Evolutionary conservation across 352 stramenopile species (phyloP).

Genomic region (Phytophthora citrophthora): DNA sequence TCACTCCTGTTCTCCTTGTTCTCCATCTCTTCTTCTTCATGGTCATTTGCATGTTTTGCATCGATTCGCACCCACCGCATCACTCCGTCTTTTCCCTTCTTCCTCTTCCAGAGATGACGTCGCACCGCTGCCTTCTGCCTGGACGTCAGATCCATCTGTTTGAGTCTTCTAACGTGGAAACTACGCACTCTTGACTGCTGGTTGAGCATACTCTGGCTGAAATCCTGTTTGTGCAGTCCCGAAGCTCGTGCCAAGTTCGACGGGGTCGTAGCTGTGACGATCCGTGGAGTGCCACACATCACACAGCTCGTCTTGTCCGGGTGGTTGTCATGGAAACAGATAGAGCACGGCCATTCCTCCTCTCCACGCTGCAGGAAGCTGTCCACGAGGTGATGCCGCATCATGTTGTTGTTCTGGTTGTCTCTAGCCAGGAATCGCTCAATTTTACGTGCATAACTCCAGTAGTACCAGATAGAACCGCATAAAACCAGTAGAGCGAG

Average conservation of each 20-base stretch:
- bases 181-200: slow-evolving; percentile 83
- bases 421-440: slow-evolving; percentile 83
- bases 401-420: slow-evolving; percentile 91
- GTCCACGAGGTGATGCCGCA: slow-evolving; percentile 86
- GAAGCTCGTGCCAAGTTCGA: slow-evolving; percentile 71
- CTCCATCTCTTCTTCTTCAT: slow-evolving; percentile 35
- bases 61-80: slow-evolving; percentile 88
- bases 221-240: slow-evolving; percentile 68
- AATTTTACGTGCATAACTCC: slow-evolving; percentile 89
- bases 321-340: slow-evolving; percentile 91
- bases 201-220: slow-evolving; percentile 78
- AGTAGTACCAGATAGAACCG: slow-evolving; percentile 87
- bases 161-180: slow-evolving; percentile 85
- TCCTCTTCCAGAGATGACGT: slow-evolving; percentile 78
- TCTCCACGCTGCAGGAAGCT: slow-evolving; percentile 83
- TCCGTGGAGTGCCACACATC: slow-evolving; percentile 83
- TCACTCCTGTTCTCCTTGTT: slow-evolving; percentile 28
- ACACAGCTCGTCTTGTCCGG: slow-evolving; percentile 81
- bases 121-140: slow-evolving; percentile 82
- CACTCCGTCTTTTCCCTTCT: slow-evolving; percentile 70
- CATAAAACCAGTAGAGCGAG: slow-evolving; percentile 74
- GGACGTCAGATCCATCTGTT: slow-evolving; percentile 86
- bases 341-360: slow-evolving; percentile 86
- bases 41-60: slow-evolving; percentile 38
- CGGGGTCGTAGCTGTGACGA: slow-evolving; percentile 60